Evolutionary conservation across 306 rosid genomes (phyloP), one percentile per base, ranked within the genome.

Genomic region (Cucumis cinereus): DNA sequence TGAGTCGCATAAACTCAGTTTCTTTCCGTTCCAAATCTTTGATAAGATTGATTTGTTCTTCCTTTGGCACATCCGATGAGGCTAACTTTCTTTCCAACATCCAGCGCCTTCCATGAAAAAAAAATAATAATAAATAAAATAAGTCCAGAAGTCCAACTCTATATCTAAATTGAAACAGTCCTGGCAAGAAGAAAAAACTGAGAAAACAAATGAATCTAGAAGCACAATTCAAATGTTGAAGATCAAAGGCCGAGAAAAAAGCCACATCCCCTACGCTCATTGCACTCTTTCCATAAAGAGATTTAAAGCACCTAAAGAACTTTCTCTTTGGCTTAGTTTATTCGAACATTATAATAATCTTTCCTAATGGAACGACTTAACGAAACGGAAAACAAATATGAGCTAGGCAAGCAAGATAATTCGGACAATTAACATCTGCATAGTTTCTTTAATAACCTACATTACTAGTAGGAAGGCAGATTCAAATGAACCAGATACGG

Each of bases 21-120:
- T 93, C 98, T 78, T 69, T 90, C 78, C 78, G 93, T 88, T 93
- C 98, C 83, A 93, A 87, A 83, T 91, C 96, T 82, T 90, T 93
- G 79, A 93, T 43, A 61, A 80, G 84, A 87, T 90, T 81, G 60
- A 90, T 76, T 67, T 91, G 97, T 78, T 93, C 97, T 84, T 93
- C 90, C 83, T 91, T 85, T 50, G 98, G 80, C 49, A 90, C 96
- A 81, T 74, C 88, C 24, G 87, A 86, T 63, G 96, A 84, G 10
- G 84, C 97, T 76, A 93, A 83, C 88, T 80, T 81, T 87, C 77
- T 82, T 83, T 93, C 90, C 28, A 91, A 92, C 79, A 84, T 67
- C 93, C 99, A 92, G 58, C 99, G 95, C 85, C 99, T 94, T 83
- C 75, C 81, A 79, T 57, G 59, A 79, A 74, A 82, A 78, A 19